phyloP scores from a whole-genome alignment of 257 asterid species.

The Ilex aquifolium region DNA sequence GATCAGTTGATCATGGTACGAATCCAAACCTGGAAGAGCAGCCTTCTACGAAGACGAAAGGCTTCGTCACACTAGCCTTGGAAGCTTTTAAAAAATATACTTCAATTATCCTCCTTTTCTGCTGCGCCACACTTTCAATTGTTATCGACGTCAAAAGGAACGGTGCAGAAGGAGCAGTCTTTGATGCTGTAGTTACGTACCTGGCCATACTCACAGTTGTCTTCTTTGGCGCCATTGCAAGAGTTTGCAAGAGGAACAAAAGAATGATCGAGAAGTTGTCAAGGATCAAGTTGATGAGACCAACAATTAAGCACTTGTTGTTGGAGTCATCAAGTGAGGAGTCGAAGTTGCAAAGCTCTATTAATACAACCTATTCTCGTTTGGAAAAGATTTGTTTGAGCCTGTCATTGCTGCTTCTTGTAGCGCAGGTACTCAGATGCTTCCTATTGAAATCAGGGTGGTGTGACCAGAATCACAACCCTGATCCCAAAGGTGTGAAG shows the following conservation, averaged over 20 bases:
- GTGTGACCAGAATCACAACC: conserved; percentile 5
- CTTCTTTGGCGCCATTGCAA: conserved; percentile 7
- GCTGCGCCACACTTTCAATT: conserved; percentile 30
- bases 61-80: conserved; percentile 5
- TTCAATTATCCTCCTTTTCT: conserved; percentile 25
- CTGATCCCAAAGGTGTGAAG: conserved; percentile 26
- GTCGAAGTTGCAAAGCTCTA: conserved; percentile 10
- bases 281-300: conserved; percentile 19
- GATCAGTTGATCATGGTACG: conserved; percentile 14
- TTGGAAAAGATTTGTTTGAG: conserved; percentile 32
- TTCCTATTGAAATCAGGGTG: conserved; percentile 16
- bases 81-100: conserved; percentile 20
- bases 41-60: neutral
- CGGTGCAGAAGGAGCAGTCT: conserved; percentile 18
- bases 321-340: neutral
- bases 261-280: conserved; percentile 7
- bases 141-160: conserved; percentile 24
- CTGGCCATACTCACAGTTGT: conserved; percentile 15
- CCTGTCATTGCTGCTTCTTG: conserved; percentile 25
- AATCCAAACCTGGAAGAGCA: neutral
- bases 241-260: conserved; percentile 13
- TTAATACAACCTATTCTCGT: conserved; percentile 20
- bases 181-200: conserved; percentile 17
- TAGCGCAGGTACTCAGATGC: conserved; percentile 29
- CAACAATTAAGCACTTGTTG: neutral